Conservation (phyloP, 768 basidiomycete species). For the Mycena galericulata region DNA sequence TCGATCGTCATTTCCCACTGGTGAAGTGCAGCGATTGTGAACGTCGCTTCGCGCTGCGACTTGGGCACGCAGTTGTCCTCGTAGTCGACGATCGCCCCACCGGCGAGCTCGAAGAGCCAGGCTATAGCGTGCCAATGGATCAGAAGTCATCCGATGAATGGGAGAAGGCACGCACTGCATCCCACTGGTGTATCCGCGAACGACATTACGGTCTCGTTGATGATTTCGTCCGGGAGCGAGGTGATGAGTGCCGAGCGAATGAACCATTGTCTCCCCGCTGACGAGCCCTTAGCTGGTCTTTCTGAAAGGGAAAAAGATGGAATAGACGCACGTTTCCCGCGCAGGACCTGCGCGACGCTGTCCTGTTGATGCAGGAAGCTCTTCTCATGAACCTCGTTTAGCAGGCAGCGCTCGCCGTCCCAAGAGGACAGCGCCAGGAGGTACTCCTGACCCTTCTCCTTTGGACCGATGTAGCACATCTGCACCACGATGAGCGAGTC, state of each 20-base stretch:
- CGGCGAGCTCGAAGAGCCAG: constrained; percentile 93
- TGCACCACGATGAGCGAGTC: constrained; percentile 92
- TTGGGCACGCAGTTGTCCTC: constrained; percentile 83
- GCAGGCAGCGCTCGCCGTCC: constrained; percentile 87
- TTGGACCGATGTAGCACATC: constrained; percentile 88
- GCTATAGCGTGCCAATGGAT: constrained; percentile 55
- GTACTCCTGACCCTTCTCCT: constrained; percentile 80
- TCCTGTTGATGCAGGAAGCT: constrained; percentile 92
- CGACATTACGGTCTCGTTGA: constrained; percentile 83
- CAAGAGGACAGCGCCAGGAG: constrained; percentile 86
- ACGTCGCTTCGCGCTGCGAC: constrained; percentile 81
- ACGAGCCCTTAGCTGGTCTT: constrained; percentile 16
- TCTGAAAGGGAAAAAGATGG: background rate
- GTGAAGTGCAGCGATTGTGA: constrained; percentile 90
- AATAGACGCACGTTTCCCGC: constrained; percentile 73
- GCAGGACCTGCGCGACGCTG: constrained; percentile 89
- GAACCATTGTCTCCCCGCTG: constrained; percentile 90
- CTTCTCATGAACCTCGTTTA: constrained; percentile 94
- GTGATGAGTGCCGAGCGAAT: constrained; percentile 87
- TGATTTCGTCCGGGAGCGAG: constrained; percentile 88
- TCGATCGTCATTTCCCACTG: constrained; percentile 91
- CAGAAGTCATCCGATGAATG: background rate
- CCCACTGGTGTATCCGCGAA: constrained; percentile 90
- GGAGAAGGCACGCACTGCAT: constrained; percentile 74
- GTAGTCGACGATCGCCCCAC: constrained; percentile 80